Conservation (phyloP, 306 rosid species). For the Fragaria nilgerrensis region DNA sequence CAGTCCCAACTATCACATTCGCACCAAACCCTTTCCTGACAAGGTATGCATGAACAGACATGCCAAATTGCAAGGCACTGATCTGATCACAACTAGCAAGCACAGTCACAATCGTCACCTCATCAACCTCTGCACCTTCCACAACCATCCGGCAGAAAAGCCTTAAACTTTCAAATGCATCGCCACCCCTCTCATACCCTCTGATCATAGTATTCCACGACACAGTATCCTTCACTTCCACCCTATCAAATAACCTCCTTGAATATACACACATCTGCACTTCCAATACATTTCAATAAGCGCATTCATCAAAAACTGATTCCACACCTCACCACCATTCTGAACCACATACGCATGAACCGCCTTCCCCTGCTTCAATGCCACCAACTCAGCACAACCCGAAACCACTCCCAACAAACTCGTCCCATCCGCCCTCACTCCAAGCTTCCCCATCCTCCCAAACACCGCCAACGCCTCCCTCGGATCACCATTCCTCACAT, state of each 20-base stretch:
- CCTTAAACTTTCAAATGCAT: conserved; percentile 47
- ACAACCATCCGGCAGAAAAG: conserved; percentile 49
- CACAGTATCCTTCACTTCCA: conserved; percentile 38
- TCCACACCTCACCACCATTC: conserved; percentile 24
- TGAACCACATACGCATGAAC: conserved; percentile 46
- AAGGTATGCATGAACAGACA: conserved; percentile 46
- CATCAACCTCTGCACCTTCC: conserved; percentile 47
- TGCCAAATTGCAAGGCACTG: conserved; percentile 48
- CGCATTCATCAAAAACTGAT: conserved; percentile 47
- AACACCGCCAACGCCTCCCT: conserved; percentile 32
- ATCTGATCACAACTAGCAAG: conserved; percentile 53
- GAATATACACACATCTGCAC: conserved; percentile 36
- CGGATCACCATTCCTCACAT: conserved; percentile 39
- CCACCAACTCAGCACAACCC: conserved; percentile 47
- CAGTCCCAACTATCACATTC: conserved; percentile 45
- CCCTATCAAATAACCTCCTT: conserved; percentile 44
- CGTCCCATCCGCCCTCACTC: conserved; percentile 46
- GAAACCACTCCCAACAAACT: conserved; percentile 44
- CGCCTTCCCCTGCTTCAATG: conserved; percentile 44
- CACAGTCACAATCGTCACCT: conserved; percentile 42
- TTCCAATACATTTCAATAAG: conserved; percentile 56
- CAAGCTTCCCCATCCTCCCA: conserved; percentile 34
- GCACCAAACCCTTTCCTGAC: conserved; percentile 43
- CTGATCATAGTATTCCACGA: conserved; percentile 65
- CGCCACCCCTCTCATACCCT: conserved; percentile 44